Percentiles rank a stretch among this genome's conserved stretches.
Conservation (phyloP, 2,329 filamentous ascomycete genomes). For the Fusarium bactridioides region DNA sequence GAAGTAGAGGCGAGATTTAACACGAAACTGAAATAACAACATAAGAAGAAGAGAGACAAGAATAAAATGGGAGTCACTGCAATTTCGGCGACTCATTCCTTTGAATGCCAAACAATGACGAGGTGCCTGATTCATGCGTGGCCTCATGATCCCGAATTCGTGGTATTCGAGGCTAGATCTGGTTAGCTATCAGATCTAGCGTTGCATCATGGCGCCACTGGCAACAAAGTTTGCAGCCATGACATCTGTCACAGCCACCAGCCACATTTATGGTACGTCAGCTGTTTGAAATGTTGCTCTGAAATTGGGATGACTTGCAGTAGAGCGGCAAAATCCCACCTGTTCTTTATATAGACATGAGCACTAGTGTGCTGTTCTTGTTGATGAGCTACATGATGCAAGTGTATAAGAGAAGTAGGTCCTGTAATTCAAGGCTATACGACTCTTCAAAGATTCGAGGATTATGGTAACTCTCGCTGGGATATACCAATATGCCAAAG, state of each 20-base stretch:
- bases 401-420: fast-evolving
- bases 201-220: slow-evolving; percentile 1
- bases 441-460: fast-evolving
- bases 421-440: fast-evolving
- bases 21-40: too few relatives aligned
- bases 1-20: fast-evolving
- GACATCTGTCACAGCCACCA: not conserved
- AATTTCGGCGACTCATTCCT: not conserved
- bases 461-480: fast-evolving
- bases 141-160: not conserved
- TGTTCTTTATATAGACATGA: too few relatives aligned
- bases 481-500: fast-evolving
- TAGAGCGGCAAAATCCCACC: fast-evolving
- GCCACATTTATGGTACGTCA: fast-evolving
- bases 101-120: not conserved
- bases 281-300: too few relatives aligned
- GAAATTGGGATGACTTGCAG: fast-evolving
- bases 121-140: slow-evolving; percentile 3
- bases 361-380: fast-evolving
- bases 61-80: fast-evolving
- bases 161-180: not conserved
- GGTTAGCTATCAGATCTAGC: not conserved
- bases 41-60: not conserved
- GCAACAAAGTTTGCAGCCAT: not conserved
- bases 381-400: not conserved